Conservation (phyloP, 1,284 basidiomycete species). For the Trichosporon asahii region DNA sequence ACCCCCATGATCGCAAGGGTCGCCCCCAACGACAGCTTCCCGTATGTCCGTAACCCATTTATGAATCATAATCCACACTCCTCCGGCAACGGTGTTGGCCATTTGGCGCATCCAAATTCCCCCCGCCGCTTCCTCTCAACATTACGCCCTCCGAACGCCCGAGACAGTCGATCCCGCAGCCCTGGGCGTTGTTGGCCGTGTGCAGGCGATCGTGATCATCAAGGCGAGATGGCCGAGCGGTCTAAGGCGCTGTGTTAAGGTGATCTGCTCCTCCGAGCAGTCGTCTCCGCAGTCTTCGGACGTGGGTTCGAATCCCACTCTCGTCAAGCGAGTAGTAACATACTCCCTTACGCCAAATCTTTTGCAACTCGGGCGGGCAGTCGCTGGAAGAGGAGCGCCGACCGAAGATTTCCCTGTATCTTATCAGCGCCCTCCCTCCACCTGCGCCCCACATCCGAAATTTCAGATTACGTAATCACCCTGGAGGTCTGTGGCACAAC, state of each 20-base stretch:
- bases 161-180: neutral
- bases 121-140: too few relatives aligned
- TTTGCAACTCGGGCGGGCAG: neutral
- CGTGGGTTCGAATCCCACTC: conserved; percentile 4
- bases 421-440: neutral
- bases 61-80: too few relatives aligned
- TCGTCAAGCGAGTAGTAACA: neutral
- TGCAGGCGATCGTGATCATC: neutral
- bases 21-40: too few relatives aligned
- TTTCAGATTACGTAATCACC: neutral
- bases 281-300: conserved; percentile 4
- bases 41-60: too few relatives aligned
- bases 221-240: conserved; percentile 21
- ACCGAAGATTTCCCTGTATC: neutral
- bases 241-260: conserved; percentile 26
- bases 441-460: neutral
- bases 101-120: too few relatives aligned
- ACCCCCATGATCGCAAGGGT: too few relatives aligned
- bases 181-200: neutral
- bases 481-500: neutral
- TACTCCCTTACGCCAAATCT: conserved; percentile 1
- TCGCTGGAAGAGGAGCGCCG: neutral
- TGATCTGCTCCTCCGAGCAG: neutral
- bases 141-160: neutral
- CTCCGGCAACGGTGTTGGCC: too few relatives aligned